Evolutionary conservation across 371 early-diverging fungal species (phyloP), one percentile per base, ranked within the genome.

Genomic region (Actinomucor elegans): DNA sequence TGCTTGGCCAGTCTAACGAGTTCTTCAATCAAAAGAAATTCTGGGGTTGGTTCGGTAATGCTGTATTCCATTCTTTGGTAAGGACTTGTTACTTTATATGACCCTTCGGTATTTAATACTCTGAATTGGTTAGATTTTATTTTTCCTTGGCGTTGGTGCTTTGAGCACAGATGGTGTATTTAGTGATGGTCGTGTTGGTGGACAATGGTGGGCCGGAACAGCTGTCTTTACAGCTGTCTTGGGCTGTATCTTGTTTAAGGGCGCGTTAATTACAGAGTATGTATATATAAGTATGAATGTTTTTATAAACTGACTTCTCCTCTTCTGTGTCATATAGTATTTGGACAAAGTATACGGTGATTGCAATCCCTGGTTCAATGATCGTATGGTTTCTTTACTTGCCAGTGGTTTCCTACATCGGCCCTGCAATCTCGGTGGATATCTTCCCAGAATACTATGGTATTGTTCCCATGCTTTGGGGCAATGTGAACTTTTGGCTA

Each of bases 41-140:
- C 73, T 97, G 97, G 97, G 88, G 90, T 20, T 96, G 94, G 91
- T 88, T 94, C 21, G 58, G 79, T 52, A 98, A 97, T 67, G 96
- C 95, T n/a, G 87, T 95, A 43, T 89, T 80, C 71, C 98, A 98
- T 75, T 96, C 97, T 14, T 59, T 92, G 48, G 75, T 82, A 69
- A 64, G 60, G 52, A 6, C 21, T 26, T 36, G 14, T 27, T 6
- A 14, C 12, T 29, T 40, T 33, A 27, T 32, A 36, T 20, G 2
- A n/a, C 33, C 4, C 10, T 28, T 38, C 17, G 9, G 5, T 11
- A 24, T 33, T 23, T 10, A 32, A 34, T 34, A 20, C 51, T 18
- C 36, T 17, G 18, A n/a, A 12, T n/a, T 0, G 11, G 7, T 11
- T 52, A 81, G 81, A 67, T 89, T 29, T 64, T 89, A 33, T 90